phyloP scores from a whole-genome alignment of 2,329 filamentous ascomycete genomes.

The Xylariaceae sp. region DNA sequence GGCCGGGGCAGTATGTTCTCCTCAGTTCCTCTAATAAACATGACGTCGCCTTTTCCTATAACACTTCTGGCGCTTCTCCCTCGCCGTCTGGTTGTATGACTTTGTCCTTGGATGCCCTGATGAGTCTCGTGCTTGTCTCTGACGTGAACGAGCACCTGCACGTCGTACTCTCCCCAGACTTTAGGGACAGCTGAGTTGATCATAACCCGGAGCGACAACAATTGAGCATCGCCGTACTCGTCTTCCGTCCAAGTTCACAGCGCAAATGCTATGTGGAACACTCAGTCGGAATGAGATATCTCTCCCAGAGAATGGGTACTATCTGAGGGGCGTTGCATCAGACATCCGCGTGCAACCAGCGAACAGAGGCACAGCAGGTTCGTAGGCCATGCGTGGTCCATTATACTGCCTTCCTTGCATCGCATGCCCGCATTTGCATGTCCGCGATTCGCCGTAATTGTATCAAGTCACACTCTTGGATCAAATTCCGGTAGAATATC shows the following conservation, averaged over 20 bases:
- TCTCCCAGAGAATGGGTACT: too few relatives aligned
- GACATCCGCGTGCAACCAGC: too few relatives aligned
- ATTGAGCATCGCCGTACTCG: conserved; percentile 54
- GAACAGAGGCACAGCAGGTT: too few relatives aligned
- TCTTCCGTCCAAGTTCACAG: conserved; percentile 62
- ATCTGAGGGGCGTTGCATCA: too few relatives aligned
- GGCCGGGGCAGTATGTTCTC: conserved; percentile 52
- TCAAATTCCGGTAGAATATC: too few relatives aligned
- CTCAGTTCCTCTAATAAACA: conserved; percentile 64
- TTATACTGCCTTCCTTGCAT: too few relatives aligned
- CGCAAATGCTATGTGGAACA: conserved; percentile 54
- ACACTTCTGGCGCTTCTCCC: conserved; percentile 54
- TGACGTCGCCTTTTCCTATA: conserved; percentile 58
- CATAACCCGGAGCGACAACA: conserved; percentile 58
- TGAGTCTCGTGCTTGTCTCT: conserved; percentile 35
- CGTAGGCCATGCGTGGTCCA: too few relatives aligned
- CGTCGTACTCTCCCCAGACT: conserved; percentile 58
- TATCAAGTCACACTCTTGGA: too few relatives aligned
- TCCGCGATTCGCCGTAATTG: too few relatives aligned
- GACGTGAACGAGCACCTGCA: conserved; percentile 43
- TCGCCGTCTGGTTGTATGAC: conserved; percentile 43
- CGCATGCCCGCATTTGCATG: too few relatives aligned
- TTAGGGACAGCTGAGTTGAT: conserved; percentile 57
- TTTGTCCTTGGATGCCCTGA: conserved; percentile 23
- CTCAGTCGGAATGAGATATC: too few relatives aligned